Evolutionary conservation across 805 yeast genomes (phyloP), one percentile per base, ranked within the genome.

Genomic region (Jamesozyma gamospora): DNA sequence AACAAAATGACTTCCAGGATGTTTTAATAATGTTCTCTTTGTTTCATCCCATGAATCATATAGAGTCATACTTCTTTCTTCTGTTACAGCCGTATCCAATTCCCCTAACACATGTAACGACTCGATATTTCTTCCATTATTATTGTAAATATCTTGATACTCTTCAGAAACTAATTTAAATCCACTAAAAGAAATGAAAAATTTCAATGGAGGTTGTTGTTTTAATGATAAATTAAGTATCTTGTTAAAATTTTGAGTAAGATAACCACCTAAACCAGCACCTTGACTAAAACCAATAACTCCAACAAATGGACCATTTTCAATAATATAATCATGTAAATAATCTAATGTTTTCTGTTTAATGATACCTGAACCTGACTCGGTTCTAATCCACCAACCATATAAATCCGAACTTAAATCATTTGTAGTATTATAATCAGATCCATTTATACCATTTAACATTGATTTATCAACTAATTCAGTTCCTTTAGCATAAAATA

Each of bases 1-100:
- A 29, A 90, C 94, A 55, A 80, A 90, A 56, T 90, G 98, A 1
- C 96, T 96, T 37, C 97, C 97, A 4, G 96, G 94, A 55, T 90
- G 98, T 45, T 72, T 79, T 41, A 87, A 49, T 34, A 70, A 34
- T 0, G 65, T 67, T 16, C 83, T 62, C 15, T 60, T 58, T 3
- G 51, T 53, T 15, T 62, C 66, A 26, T 61, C 63, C 45, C 73
- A 73, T 14, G 67, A 64, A 9, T 75, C 71, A 46, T 67, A 77
- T n/a, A 90, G 65, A 3, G 64, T 58, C 60, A 72, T 56, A 0
- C 81, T 70, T 47, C 94, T 68, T 32, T 75, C 79, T 36, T 81
- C 87, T 1, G 78, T 71, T 1, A 92, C 95, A 11, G 90, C 80
- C 0, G 95, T 81, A 52, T 92, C 98, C 24, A 86, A 63, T 44